These are phyloP conservation scores for Penicillium sp. DNA, from an alignment of 2,329 filamentous ascomycete genomes.

Conservation along the genomic window DNA sequence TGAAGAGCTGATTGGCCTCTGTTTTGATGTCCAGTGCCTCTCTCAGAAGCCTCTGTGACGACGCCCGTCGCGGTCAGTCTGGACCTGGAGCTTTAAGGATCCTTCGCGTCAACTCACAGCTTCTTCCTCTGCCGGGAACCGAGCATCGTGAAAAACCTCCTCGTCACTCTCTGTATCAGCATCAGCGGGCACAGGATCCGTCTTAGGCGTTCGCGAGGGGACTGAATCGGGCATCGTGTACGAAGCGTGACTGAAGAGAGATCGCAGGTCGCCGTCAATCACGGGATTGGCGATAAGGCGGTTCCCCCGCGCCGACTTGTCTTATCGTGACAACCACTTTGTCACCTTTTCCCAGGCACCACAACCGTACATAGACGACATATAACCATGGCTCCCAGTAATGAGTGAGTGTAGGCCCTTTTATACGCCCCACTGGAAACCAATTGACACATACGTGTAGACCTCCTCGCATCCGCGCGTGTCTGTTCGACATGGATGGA, in stretches of 20 bases:
- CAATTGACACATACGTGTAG: conserved; percentile 43
- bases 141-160: conserved; percentile 43
- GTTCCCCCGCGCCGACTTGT: not conserved
- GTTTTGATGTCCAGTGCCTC: conserved; percentile 72
- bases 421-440: not conserved
- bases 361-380: not conserved
- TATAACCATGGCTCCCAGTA: conserved; percentile 12
- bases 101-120: conserved; percentile 33
- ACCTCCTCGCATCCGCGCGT: conserved; percentile 78
- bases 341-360: not conserved
- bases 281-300: conserved; percentile 21
- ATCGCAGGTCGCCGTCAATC: conserved; percentile 14
- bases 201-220: conserved; percentile 3
- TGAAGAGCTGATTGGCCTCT: conserved; percentile 77
- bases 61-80: not conserved
- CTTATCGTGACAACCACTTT: conserved; percentile 11
- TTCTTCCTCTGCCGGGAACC: conserved; percentile 49
- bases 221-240: conserved; percentile 18
- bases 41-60: conserved; percentile 59
- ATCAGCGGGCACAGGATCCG: conserved; percentile 11
- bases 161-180: conserved; percentile 38
- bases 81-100: conserved; percentile 1
- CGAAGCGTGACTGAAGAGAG: conserved; percentile 20
- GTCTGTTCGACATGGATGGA: conserved; percentile 98
- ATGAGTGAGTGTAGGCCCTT: conserved; percentile 1